Base-by-base conservation (phyloP, 1,284 basidiomycete species). In the Heterobasidion annosum region DNA sequence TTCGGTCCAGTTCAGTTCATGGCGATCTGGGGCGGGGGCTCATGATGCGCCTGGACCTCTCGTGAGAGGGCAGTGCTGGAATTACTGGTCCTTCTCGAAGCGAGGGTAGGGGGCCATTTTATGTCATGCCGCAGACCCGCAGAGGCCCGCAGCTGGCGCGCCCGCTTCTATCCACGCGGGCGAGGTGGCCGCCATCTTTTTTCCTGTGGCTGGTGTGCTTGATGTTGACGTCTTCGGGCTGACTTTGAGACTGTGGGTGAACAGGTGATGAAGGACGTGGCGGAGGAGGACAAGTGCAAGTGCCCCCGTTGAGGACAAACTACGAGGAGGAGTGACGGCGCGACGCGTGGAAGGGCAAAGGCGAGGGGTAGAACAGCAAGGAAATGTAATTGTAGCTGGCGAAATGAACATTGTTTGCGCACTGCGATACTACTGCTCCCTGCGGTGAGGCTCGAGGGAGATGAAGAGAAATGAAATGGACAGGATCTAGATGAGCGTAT, bases 241-340 rank as follows among this genome's bases (percentile, higher is more conserved):
- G 50, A 54, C 25, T 42, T 35, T 37, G 18, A 61, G 57, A 62
- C 55, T 25, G 19, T 48, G 12, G 52, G 47, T 37, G 13, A n/a
- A n/a, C 65, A 85, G 82, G 83, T 83, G 57, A 83, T 89, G 83
- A 71, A 72, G 60, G 67, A 75, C 61, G 81, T 88, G 60, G 78
- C 80, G 64, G 83, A 83, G 58, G 82, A 83, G 62, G 78, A 88
- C 67, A 80, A 75, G 67, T 89, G 87, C 67, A 68, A 65, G 59
- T 89, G 86, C 64, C 59, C 72, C 53, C 73, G 76, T 16, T 47
- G 45, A 47, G 10, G 45, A n/a, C 10, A 9, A 32, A 47, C 15
- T 2, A 16, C 2, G 10, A 3, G 45, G 45, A 47, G 18, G 8
- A 10, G 45, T 7, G 40, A 8, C 16, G 12, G 12, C 13, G 40